These are phyloP conservation scores for Cladobotryum mycophilum DNA, from an alignment of 2,329 filamentous ascomycete species.

Conservation along the genomic window DNA sequence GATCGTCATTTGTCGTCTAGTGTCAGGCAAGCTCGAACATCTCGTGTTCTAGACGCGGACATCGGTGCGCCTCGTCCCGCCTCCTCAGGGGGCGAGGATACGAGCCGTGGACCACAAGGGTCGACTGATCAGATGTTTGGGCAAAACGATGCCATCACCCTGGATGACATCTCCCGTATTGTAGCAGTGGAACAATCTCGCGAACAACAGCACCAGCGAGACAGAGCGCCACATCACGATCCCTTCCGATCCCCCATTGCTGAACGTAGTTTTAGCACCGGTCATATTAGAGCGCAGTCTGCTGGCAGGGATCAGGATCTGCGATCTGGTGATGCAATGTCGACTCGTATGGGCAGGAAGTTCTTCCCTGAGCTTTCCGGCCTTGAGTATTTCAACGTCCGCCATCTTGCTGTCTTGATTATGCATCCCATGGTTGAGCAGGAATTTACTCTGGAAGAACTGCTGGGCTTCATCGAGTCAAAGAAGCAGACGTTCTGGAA, in stretches of 20 bases:
- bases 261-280: conserved; percentile 47
- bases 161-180: conserved; percentile 94
- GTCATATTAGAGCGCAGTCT: conserved; percentile 59
- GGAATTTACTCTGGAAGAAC: conserved; percentile 88
- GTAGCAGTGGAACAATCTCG: conserved; percentile 92
- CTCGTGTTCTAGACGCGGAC: conserved; percentile 72
- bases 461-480: conserved; percentile 87
- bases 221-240: conserved; percentile 48
- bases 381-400: conserved; percentile 94
- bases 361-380: conserved; percentile 96
- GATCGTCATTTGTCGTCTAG: conserved; percentile 93
- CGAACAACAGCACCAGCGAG: conserved; percentile 74
- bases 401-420: conserved; percentile 87
- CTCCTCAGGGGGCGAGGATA: conserved; percentile 59
- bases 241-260: conserved; percentile 52
- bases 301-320: conserved; percentile 45
- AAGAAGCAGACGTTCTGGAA: conserved; percentile 94
- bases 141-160: conserved; percentile 80
- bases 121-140: conserved; percentile 80
- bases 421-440: conserved; percentile 89
- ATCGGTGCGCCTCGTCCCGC: conserved; percentile 63
- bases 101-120: conserved; percentile 32
- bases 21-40: conserved; percentile 82
- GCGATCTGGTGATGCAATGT: conserved; percentile 46
- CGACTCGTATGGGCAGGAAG: conserved; percentile 57